Conservation (phyloP, 176 grass and related monocot genomes). For the Carex kokanica region DNA sequence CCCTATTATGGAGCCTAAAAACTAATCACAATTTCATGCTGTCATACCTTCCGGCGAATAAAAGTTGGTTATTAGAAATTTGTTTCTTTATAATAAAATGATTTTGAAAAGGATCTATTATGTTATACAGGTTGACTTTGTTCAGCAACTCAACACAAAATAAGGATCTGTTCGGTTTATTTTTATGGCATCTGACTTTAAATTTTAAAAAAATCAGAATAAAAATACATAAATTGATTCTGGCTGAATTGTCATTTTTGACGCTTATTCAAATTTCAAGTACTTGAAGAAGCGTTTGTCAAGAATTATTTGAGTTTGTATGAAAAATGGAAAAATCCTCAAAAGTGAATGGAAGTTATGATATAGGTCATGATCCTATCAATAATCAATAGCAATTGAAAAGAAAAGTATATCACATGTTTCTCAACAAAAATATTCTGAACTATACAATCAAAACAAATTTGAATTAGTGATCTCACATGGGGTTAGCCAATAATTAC, state of each 20-base stretch:
- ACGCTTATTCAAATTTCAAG: neutral
- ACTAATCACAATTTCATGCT: slow-evolving; percentile 8
- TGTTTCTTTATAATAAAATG: neutral
- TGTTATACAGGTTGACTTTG: slow-evolving; percentile 4
- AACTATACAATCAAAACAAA: neutral
- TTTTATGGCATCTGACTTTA: neutral
- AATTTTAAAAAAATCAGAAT: neutral
- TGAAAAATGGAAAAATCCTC: neutral
- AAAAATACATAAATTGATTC: neutral
- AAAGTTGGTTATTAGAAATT: slow-evolving; percentile 13
- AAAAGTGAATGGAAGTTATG: neutral
- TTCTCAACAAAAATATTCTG: neutral
- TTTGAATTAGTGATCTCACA: slow-evolving; percentile 22
- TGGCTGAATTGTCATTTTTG: neutral
- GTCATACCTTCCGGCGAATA: neutral
- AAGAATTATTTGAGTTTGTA: neutral
- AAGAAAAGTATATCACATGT: neutral
- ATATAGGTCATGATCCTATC: neutral
- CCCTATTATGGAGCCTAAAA: neutral
- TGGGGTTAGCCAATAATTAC: neutral
- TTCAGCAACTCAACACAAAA: too few species aligned
- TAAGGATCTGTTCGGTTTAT: neutral
- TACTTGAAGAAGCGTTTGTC: too few species aligned
- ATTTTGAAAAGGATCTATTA: neutral
- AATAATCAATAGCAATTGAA: neutral